phyloP scores from a whole-genome alignment of 805 yeast genomes.

The Candida fluviatilis region DNA sequence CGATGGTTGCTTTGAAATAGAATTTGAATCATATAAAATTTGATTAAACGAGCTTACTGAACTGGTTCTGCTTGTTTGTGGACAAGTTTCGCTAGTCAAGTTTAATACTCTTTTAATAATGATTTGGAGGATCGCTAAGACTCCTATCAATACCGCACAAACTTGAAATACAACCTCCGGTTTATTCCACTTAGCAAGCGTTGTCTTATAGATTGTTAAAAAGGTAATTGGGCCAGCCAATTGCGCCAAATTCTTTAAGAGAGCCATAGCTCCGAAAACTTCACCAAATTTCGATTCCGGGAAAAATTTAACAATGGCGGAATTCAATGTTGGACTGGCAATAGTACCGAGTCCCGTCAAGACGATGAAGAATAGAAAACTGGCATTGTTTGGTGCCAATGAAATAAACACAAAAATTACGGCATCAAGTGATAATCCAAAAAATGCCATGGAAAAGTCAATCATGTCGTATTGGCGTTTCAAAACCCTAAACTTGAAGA shows the following conservation, averaged over 20 bases:
- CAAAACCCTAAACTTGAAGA: constrained; percentile 26
- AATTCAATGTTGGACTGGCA: constrained; percentile 54
- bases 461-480: constrained; percentile 47
- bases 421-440: constrained; percentile 36
- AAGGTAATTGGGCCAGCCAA: constrained; percentile 48
- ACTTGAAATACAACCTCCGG: constrained; percentile 28
- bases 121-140: constrained; percentile 9
- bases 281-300: constrained; percentile 62
- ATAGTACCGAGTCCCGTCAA: constrained; percentile 47
- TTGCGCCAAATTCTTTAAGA: constrained; percentile 48
- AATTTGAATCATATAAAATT: background rate
- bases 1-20: constrained; percentile 4
- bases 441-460: constrained; percentile 38
- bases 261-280: constrained; percentile 65
- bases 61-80: constrained; percentile 10
- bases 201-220: constrained; percentile 42
- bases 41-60: constrained; percentile 10
- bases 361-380: constrained; percentile 29
- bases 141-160: constrained; percentile 10
- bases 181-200: constrained; percentile 20
- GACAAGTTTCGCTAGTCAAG: constrained; percentile 11
- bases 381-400: constrained; percentile 20
- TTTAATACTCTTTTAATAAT: constrained; percentile 16
- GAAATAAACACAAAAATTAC: constrained; percentile 34
- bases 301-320: constrained; percentile 57